Evolutionary conservation across 2,329 filamentous ascomycete species (phyloP).

Genomic region (Pseudogymnoascus sp.): DNA sequence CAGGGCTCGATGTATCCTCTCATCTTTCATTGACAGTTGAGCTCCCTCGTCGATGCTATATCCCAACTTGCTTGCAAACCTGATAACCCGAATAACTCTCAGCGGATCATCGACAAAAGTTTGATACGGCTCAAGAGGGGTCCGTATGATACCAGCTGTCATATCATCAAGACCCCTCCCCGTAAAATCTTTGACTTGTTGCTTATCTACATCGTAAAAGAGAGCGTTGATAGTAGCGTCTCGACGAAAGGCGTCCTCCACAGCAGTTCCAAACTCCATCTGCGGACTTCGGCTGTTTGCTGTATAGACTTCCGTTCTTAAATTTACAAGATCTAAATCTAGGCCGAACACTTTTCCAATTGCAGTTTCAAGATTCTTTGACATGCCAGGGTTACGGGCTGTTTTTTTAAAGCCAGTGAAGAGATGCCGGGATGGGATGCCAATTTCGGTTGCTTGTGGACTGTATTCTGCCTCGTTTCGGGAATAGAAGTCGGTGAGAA

Average conservation of each 20-base stretch:
- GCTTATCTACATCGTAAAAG: constrained; percentile 81
- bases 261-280: constrained; percentile 82
- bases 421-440: neutral
- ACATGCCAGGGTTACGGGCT: neutral
- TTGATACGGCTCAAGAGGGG: constrained; percentile 74
- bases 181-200: constrained; percentile 73
- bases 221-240: constrained; percentile 92
- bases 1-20: constrained; percentile 63
- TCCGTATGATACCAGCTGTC: constrained; percentile 62
- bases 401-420: neutral
- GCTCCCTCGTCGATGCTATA: constrained; percentile 67
- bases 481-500: neutral
- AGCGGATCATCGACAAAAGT: constrained; percentile 89
- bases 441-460: neutral
- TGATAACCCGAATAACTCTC: constrained; percentile 73
- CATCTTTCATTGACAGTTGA: constrained; percentile 63
- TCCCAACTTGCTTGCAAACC: constrained; percentile 74
- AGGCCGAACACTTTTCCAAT: neutral
- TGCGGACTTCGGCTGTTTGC: constrained; percentile 69
- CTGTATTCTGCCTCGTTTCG: constrained; percentile 1
- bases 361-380: neutral
- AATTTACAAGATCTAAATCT: constrained; percentile 1
- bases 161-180: constrained; percentile 64
- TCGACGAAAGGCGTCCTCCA: constrained; percentile 78
- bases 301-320: neutral